Evolutionary conservation across 1,284 basidiomycete genomes (phyloP).

Genomic region (Puccinia novopanici): DNA sequence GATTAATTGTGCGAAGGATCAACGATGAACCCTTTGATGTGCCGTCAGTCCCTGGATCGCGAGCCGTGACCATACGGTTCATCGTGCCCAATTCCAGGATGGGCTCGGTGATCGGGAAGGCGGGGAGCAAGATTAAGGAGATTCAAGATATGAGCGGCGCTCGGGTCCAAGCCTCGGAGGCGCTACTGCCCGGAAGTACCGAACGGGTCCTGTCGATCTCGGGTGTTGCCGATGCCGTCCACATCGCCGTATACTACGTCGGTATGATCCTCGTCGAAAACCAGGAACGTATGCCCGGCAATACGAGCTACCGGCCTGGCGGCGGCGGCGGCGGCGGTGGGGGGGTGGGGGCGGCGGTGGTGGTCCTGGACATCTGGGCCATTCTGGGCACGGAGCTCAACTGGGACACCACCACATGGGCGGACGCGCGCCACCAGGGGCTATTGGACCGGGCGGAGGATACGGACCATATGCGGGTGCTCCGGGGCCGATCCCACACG

Average conservation of each 20-base stretch:
- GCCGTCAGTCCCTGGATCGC: constrained; percentile 93
- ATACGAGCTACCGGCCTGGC: constrained; percentile 58
- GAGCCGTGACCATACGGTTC: constrained; percentile 98
- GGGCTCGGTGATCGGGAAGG: constrained; percentile 98
- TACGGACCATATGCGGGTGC: constrained; percentile 53
- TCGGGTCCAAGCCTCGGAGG: constrained; percentile 90
- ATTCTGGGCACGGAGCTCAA: constrained; percentile 50
- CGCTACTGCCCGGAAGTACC: constrained; percentile 97
- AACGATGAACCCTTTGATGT: constrained; percentile 99
- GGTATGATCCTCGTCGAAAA: constrained; percentile 95
- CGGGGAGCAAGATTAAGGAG: constrained; percentile 97
- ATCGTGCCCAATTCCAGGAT: constrained; percentile 99
- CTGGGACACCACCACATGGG: constrained; percentile 55
- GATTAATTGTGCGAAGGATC: constrained; percentile 95
- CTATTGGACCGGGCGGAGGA: constrained; percentile 1
- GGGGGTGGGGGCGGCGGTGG: constrained; percentile 61
- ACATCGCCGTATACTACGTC: constrained; percentile 99
- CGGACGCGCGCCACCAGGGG: constrained; percentile 9
- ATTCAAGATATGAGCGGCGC: constrained; percentile 99
- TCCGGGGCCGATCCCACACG: constrained; percentile 56
- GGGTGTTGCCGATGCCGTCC: constrained; percentile 98
- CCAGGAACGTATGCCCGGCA: constrained; percentile 77
- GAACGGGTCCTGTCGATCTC: constrained; percentile 97
- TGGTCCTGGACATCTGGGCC: constrained; percentile 57
- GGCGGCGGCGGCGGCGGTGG: constrained; percentile 61